phyloP scores from a whole-genome alignment of 331 rosid species.

The Malus hybrid region DNA sequence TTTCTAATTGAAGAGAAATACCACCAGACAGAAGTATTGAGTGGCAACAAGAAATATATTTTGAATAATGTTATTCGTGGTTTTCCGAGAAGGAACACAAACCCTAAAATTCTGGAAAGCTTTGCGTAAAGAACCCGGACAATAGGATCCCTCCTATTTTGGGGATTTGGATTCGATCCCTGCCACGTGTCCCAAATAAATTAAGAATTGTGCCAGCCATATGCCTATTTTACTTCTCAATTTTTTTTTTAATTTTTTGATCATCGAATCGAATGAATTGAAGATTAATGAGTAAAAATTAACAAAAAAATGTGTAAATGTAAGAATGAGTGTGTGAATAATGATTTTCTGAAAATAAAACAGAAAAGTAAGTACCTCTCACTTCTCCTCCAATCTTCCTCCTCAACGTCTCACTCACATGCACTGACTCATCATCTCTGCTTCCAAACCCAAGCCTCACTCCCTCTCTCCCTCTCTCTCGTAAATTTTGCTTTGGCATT shows the following conservation, averaged over 20 bases:
- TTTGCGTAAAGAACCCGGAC: not conserved
- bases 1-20: too few relatives aligned
- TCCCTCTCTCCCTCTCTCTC: not conserved
- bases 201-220: too few relatives aligned
- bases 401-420: not conserved
- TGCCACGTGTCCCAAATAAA: not conserved
- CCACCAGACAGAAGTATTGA: fast-evolving
- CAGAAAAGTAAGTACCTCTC: too few relatives aligned
- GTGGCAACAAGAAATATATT: too few relatives aligned
- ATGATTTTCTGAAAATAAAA: too few relatives aligned
- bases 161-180: not conserved
- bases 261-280: too few relatives aligned
- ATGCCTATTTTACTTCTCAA: too few relatives aligned
- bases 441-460: not conserved
- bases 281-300: too few relatives aligned
- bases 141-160: too few relatives aligned
- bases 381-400: not conserved
- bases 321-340: too few relatives aligned
- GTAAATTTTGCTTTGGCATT: not conserved
- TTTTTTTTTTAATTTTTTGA: too few relatives aligned
- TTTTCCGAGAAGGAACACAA: not conserved
- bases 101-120: not conserved
- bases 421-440: not conserved
- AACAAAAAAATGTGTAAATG: too few relatives aligned
- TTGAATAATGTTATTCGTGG: not conserved